phyloP scores from a whole-genome alignment of 2,329 filamentous ascomycete genomes.

The Claviceps maximensis region DNA sequence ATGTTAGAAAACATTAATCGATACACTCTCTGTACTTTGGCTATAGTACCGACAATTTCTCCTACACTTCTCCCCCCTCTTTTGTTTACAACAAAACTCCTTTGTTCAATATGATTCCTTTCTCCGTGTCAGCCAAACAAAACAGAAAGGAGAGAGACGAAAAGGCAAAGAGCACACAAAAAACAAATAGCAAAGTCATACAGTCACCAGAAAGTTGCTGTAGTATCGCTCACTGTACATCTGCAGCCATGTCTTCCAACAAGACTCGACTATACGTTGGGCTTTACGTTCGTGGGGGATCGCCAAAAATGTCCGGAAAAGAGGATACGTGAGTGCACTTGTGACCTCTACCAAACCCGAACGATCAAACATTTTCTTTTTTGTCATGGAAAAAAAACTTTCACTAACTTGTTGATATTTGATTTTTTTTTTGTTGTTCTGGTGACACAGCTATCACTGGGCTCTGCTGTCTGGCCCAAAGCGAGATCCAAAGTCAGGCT shows the following conservation, averaged over 20 bases:
- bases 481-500: background rate
- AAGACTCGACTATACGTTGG: slow-evolving; percentile 6
- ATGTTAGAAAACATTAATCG: background rate
- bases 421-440: too few species aligned
- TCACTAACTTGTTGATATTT: background rate
- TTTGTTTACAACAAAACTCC: background rate
- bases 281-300: slow-evolving; percentile 6
- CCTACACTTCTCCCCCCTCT: background rate
- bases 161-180: background rate
- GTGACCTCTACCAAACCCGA: too few species aligned
- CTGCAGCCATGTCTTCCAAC: background rate
- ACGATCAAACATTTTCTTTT: background rate
- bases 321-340: slow-evolving; percentile 5
- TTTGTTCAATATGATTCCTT: background rate
- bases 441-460: slow-evolving; percentile 5
- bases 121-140: background rate
- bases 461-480: slow-evolving; percentile 5
- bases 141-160: background rate
- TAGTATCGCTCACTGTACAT: background rate
- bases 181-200: background rate
- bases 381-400: background rate
- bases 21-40: background rate
- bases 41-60: background rate
- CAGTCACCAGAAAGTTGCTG: background rate
- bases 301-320: slow-evolving; percentile 4